A percentile compares a stretch with the other conserved stretches of the same genome.
Evolutionary conservation across 1,139 yeast genomes (phyloP).

Genomic region (Saccharomyces hybrid): DNA sequence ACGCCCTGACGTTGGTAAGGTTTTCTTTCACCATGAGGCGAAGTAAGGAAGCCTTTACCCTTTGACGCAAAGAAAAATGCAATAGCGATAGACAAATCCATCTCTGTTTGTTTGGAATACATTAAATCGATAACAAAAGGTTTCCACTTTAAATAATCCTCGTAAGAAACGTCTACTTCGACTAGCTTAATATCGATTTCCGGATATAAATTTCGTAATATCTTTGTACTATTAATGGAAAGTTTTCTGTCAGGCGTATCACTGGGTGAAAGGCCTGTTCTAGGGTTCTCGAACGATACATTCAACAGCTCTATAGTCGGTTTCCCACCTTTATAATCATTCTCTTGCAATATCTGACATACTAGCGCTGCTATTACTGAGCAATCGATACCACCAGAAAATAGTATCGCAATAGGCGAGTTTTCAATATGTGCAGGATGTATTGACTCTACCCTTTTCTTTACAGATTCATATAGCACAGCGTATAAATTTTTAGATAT

Average conservation of each 20-base stretch:
- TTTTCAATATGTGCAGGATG: constrained; percentile 43
- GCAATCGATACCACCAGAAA: constrained; percentile 94
- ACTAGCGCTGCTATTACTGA: constrained; percentile 55
- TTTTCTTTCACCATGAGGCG: constrained; percentile 13
- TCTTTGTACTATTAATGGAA: constrained; percentile 55
- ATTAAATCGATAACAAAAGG: constrained; percentile 55
- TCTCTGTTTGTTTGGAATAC: constrained; percentile 80
- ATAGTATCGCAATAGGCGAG: constrained; percentile 52
- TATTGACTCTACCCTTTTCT: constrained; percentile 48
- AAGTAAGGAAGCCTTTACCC: constrained; percentile 37
- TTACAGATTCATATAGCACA: constrained; percentile 38
- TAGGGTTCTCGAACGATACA: constrained; percentile 89
- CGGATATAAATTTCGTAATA: constrained; percentile 39
- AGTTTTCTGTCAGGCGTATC: constrained; percentile 78
- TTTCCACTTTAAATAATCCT: constrained; percentile 49
- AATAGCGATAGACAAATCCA: constrained; percentile 90
- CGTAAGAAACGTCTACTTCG: constrained; percentile 66
- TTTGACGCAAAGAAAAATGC: constrained; percentile 89
- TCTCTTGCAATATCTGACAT: constrained; percentile 19
- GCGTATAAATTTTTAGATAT: constrained; percentile 22
- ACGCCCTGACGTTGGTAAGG: constrained; percentile 47
- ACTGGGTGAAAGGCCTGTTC: constrained; percentile 52
- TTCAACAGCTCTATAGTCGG: constrained; percentile 65
- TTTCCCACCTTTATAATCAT: constrained; percentile 9
- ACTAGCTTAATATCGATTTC: constrained; percentile 41